Evolutionary conservation across 176 grass and related monocot genomes (phyloP), one percentile per base, ranked within the genome.

Genomic region (Melocanna baccifera): DNA sequence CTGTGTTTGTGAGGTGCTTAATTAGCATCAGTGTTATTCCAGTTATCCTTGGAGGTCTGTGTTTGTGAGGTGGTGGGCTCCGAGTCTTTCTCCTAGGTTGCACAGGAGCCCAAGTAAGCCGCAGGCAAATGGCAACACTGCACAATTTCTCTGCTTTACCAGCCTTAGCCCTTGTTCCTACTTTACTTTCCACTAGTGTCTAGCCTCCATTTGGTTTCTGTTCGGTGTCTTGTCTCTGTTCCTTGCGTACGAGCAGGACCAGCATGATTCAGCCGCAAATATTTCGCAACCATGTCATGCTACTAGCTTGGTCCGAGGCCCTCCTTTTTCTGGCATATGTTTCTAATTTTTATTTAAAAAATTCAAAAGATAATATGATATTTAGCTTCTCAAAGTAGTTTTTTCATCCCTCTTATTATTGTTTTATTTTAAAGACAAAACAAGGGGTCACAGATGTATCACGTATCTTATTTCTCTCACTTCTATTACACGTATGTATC

Each of bases 1-100:
- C n/a, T n/a, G n/a, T n/a, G n/a, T n/a, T n/a, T n/a, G n/a, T n/a
- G n/a, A n/a, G n/a, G n/a, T n/a, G 32, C 15, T 32, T 36, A 46
- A 75, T 81, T 87, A 90, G 57, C 78, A 57, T 9, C 14, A 4
- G 14, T 55, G 36, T n/a, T n/a, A n/a, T n/a, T n/a, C n/a, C n/a
- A n/a, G n/a, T n/a, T n/a, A 34, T 4, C 32, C 32, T 4, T 56
- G 75, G 89, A n/a, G 80, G 51, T 32, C 69, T 75, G 85, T 67
- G 58, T 52, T 19, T 39, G 16, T 29, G 47, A 67, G 39, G 76
- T 81, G 76, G 22, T 58, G 56, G 9, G 20, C 20, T 56, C 53
- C 7, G 52, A 22, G 52, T 22, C 52, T 56, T 34, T 29, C 82
- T 79, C 76, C 81, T 30, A 67, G 69, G 81, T 3, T 59, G 61